These are phyloP conservation scores for Rhizopogon vesiculosus DNA, from an alignment of 768 basidiomycete species.

Conservation along the genomic window DNA sequence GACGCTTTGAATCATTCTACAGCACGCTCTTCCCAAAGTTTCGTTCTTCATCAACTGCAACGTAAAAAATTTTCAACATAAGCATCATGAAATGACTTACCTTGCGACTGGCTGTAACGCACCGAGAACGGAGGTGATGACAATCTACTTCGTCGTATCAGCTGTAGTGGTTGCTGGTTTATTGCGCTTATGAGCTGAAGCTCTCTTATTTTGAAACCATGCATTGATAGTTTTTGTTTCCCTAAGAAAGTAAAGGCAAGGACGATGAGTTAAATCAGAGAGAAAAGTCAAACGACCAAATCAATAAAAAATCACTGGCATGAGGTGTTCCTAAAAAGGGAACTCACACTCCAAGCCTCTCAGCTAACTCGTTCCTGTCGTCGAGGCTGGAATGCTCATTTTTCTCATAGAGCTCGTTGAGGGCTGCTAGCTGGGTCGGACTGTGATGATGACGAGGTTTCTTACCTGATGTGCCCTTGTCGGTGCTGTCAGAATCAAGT, in stretches of 20 bases:
- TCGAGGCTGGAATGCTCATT: conserved; percentile 73
- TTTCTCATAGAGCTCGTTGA: conserved; percentile 76
- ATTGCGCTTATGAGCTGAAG: conserved; percentile 72
- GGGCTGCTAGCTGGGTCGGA: conserved; percentile 63
- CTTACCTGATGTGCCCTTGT: conserved; percentile 35
- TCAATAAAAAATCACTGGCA: conserved; percentile 14
- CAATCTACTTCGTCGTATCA: too few relatives aligned
- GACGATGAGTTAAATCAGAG: conserved; percentile 4
- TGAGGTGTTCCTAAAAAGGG: conserved; percentile 16
- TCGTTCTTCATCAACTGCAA: too few relatives aligned
- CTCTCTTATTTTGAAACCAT: conserved; percentile 86
- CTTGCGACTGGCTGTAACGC: too few relatives aligned
- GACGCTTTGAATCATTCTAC: not conserved
- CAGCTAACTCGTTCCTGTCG: conserved; percentile 61
- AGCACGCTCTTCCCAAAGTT: too few relatives aligned
- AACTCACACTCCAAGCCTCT: conserved; percentile 72
- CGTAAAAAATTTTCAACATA: too few relatives aligned
- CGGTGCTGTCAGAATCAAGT: conserved; percentile 17
- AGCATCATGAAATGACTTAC: too few relatives aligned
- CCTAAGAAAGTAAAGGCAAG: conserved; percentile 34
- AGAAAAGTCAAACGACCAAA: conserved; percentile 1
- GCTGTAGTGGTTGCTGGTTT: conserved; percentile 35
- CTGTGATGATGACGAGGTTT: conserved; percentile 79
- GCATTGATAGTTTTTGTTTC: conserved; percentile 83
- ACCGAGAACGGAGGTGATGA: too few relatives aligned